Evolutionary conservation across 768 basidiomycete species (phyloP), one percentile per base, ranked within the genome.

Genomic region (Megacollybia marginata): DNA sequence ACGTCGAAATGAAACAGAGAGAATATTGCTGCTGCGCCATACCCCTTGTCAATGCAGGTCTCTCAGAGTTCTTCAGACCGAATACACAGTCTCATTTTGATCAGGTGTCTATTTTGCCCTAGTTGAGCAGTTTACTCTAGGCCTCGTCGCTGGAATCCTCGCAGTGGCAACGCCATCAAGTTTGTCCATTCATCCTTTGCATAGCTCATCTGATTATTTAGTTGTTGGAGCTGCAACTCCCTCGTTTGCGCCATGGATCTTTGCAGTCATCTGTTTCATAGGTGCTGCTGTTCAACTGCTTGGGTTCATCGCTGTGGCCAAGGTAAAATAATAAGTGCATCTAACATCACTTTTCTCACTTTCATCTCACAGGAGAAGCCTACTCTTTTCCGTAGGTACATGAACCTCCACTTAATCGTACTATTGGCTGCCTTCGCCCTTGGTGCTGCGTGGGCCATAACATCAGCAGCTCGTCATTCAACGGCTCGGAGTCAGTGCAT

Each of bases 11-110:
- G 85, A 87, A 83, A 64, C 68, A 83, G 46, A 79, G 89, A 69
- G 84, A 91, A 45, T 94, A 92, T 62, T 96, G 92, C 61, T 96
- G 92, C 65, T 91, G 88, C 59, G 93, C 93, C 42, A 85, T 97
- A 52, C 94, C 94, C 9, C 68, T 92, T 45, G 73, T 92, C 54
- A 95, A 99, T 69, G 76, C 82, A 53, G 96, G 23, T 28, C 23
- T 28, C 23, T 28, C 23, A 28, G 23, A 6, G 6, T 28, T 28
- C 6, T 28, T 28, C 23, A 28, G 23, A 28, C 23, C 23, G 2
- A 28, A 28, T 28, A 28, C 6, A 2, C 6, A 28, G 23, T 28
- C 23, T 28, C 23, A 28, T 28, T 6, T 28, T 28, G 23, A 28
- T 28, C 23, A 28, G 23, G 96, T 32, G 88, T 97, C 48, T 97